These are phyloP conservation scores for Agaricus subrufescens DNA, from an alignment of 768 basidiomycete genomes.

Conservation along the genomic window DNA sequence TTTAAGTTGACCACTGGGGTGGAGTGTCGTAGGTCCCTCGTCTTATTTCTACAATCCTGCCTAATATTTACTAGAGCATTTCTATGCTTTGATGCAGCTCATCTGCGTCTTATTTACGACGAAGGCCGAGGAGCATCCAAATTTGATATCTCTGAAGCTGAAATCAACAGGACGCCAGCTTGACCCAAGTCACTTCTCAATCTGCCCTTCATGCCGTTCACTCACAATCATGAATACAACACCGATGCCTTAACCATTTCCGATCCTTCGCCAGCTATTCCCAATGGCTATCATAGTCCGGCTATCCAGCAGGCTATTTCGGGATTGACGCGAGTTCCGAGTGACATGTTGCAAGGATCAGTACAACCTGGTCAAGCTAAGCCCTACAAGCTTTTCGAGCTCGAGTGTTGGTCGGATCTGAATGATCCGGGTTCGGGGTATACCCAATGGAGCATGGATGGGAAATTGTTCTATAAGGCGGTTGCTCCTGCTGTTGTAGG, in stretches of 20 bases:
- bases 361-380: conserved; percentile 29
- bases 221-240: conserved; percentile 34
- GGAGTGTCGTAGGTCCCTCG: conserved; percentile 51
- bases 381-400: conserved; percentile 34
- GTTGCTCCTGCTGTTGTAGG: conserved; percentile 51
- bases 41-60: neutral
- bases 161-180: conserved; percentile 46
- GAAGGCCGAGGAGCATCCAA: conserved; percentile 74
- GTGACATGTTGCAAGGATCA: conserved; percentile 50
- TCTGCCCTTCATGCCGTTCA: conserved; percentile 62
- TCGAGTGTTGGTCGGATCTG: conserved; percentile 72
- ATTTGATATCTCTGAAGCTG: conserved; percentile 80
- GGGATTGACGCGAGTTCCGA: conserved; percentile 39
- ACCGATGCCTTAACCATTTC: conserved; percentile 31
- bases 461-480: conserved; percentile 42
- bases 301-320: conserved; percentile 58
- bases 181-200: conserved; percentile 65
- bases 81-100: conserved; percentile 70
- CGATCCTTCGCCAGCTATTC: conserved; percentile 24
- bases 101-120: conserved; percentile 60
- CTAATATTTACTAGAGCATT: conserved; percentile 45
- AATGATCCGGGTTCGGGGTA: conserved; percentile 49
- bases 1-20: conserved; percentile 75
- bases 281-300: conserved; percentile 44
- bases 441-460: conserved; percentile 74